Percentiles rank a stretch among this genome's conserved stretches.
phyloP scores from a whole-genome alignment of 2,329 filamentous ascomycete species.

The Seiridium unicorne region DNA sequence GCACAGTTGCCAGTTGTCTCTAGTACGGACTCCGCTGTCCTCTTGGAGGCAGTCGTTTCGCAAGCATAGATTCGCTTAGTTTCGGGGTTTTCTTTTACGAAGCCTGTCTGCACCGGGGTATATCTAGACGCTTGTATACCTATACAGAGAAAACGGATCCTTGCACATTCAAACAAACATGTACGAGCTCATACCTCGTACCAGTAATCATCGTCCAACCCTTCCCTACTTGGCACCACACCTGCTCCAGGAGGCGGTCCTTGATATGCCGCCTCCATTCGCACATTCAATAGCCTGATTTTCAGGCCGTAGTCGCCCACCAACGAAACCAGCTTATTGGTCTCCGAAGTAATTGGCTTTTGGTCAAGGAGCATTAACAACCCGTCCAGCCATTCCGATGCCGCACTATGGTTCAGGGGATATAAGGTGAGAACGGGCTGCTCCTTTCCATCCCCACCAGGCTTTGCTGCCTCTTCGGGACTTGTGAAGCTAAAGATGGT shows the following conservation, averaged over 20 bases:
- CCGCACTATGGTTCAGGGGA: slow-evolving; percentile 75
- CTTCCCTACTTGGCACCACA: slow-evolving; percentile 76
- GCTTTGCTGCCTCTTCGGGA: slow-evolving; percentile 34
- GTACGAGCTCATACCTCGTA: slow-evolving; percentile 64
- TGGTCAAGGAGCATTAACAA: slow-evolving; percentile 93
- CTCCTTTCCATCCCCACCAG: slow-evolving; percentile 54
- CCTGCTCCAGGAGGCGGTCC: slow-evolving; percentile 68
- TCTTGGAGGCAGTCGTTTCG: too few species aligned
- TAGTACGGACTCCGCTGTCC: too few species aligned
- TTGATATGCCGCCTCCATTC: slow-evolving; percentile 75
- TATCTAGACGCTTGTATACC: slow-evolving; percentile 1
- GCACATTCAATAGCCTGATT: slow-evolving; percentile 86
- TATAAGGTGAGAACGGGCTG: slow-evolving; percentile 77
- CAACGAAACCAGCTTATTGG: slow-evolving; percentile 81
- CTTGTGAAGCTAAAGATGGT: slow-evolving; percentile 77
- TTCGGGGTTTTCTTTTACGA: neutral
- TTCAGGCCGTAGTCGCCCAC: slow-evolving; percentile 90
- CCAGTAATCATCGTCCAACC: slow-evolving; percentile 89
- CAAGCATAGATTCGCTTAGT: neutral
- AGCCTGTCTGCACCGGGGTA: slow-evolving; percentile 1
- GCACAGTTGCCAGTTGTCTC: too few species aligned
- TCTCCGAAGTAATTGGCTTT: slow-evolving; percentile 94
- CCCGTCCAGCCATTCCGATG: slow-evolving; percentile 96
- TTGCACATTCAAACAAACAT: neutral
- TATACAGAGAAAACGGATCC: neutral